Evolutionary conservation across 805 yeast genomes (phyloP).

Genomic region (Saturnispora saitoi): DNA sequence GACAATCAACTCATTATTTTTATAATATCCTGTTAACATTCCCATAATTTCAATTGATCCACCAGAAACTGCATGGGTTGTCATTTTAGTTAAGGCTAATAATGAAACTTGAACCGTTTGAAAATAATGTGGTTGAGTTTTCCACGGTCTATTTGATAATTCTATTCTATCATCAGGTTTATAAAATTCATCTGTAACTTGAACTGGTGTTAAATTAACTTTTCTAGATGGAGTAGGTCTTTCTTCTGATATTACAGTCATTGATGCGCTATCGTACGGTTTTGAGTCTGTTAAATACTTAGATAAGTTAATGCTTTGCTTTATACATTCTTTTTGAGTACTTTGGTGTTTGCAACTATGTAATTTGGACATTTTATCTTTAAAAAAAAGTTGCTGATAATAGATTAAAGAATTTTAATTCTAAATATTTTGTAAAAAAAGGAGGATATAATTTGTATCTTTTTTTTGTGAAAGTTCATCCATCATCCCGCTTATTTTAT

Average conservation of each 20-base stretch:
- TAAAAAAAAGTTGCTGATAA: no score
- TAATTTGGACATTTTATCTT: no score
- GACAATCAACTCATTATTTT: slow-evolving; percentile 48
- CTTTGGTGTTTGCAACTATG: neutral
- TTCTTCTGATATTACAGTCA: neutral
- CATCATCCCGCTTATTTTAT: no score
- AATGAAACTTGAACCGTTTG: slow-evolving; percentile 56
- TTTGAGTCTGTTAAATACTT: neutral
- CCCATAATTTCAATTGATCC: slow-evolving; percentile 94
- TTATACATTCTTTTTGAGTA: neutral
- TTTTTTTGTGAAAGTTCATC: no score
- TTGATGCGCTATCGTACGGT: neutral
- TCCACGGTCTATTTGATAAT: slow-evolving; percentile 41
- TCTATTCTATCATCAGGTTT: neutral
- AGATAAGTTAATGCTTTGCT: neutral
- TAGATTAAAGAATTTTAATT: no score
- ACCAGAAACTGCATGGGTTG: slow-evolving; percentile 73
- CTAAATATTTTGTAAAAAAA: no score
- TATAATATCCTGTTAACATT: slow-evolving; percentile 71
- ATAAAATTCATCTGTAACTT: neutral
- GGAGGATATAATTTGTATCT: no score
- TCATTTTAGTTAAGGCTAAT: slow-evolving; percentile 66
- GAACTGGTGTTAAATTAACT: neutral
- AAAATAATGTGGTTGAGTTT: slow-evolving; percentile 49
- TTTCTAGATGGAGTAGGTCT: neutral